Evolutionary conservation across 257 asterid genomes (phyloP).

Genomic region (Gynochthodes officinalis): DNA sequence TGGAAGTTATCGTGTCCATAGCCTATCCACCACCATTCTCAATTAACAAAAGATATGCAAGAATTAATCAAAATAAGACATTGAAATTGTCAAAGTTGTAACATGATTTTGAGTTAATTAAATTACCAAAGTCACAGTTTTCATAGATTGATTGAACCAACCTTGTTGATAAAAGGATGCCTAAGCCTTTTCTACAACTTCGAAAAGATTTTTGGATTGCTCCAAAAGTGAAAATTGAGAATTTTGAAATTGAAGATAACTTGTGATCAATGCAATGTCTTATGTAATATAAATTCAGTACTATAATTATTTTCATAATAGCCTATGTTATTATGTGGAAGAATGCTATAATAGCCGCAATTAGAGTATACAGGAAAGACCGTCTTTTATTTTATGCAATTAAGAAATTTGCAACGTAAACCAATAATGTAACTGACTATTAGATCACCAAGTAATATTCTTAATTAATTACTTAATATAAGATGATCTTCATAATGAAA

Average conservation of each 20-base stretch:
- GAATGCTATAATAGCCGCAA: constrained; percentile 54
- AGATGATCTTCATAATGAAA: background rate
- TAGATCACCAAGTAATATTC: background rate
- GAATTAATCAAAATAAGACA: constrained; percentile 11
- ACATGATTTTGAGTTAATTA: constrained; percentile 21
- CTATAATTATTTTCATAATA: constrained; percentile 52
- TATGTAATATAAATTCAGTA: constrained; percentile 33
- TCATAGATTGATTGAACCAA: constrained; percentile 65
- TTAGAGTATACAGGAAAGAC: constrained; percentile 33
- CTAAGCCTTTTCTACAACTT: constrained; percentile 39
- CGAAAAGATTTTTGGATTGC: constrained; percentile 45
- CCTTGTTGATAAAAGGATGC: constrained; percentile 52
- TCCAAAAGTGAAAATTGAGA: constrained; percentile 66
- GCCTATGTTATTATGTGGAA: constrained; percentile 41
- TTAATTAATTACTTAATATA: background rate
- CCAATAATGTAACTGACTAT: background rate
- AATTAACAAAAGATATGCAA: constrained; percentile 36
- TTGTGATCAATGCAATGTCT: constrained; percentile 29
- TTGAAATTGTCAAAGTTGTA: constrained; percentile 3
- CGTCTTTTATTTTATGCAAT: background rate
- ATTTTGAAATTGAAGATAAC: constrained; percentile 57
- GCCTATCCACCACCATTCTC: constrained; percentile 43
- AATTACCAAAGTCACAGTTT: constrained; percentile 48
- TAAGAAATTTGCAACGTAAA: background rate
- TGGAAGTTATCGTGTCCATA: constrained; percentile 40